Evolutionary conservation across 148 eudicot species (phyloP).

Genomic region (Silene uniflora): DNA sequence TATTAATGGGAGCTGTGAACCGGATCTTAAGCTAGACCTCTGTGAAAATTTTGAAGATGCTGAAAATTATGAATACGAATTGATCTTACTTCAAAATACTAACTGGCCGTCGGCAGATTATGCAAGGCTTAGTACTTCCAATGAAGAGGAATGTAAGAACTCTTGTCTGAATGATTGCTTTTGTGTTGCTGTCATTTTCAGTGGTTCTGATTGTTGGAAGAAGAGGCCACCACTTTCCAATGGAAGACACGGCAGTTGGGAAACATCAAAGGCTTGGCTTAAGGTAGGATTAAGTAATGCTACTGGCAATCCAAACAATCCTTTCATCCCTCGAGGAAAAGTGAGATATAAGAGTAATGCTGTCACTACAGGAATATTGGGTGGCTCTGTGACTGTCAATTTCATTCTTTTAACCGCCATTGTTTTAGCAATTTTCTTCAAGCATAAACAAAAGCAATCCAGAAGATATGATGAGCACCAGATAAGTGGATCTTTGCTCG

Average conservation of each 20-base stretch:
- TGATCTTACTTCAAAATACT: slow-evolving; percentile 19
- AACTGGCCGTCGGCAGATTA: slow-evolving; percentile 37
- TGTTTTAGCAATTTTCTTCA: too few relatives aligned
- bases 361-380: too few relatives aligned
- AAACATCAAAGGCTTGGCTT: slow-evolving; percentile 5
- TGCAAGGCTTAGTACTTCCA: slow-evolving; percentile 1
- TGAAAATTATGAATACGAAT: slow-evolving; percentile 2
- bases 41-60: slow-evolving; percentile 5
- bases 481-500: too few relatives aligned
- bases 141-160: slow-evolving; percentile 22
- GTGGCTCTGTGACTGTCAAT: too few relatives aligned
- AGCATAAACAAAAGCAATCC: too few relatives aligned
- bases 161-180: too few relatives aligned
- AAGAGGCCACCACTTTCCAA: slow-evolving; percentile 31
- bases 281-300: too few relatives aligned
- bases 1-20: slow-evolving; percentile 43
- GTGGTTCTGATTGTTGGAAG: slow-evolving; percentile 18
- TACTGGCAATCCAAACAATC: too few relatives aligned
- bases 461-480: too few relatives aligned
- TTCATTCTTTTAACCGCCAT: too few relatives aligned
- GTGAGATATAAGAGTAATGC: too few relatives aligned
- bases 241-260: slow-evolving; percentile 14
- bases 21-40: slow-evolving; percentile 21
- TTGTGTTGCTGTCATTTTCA: slow-evolving; percentile 32
- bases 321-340: too few relatives aligned